phyloP scores from a whole-genome alignment of 495 filamentous ascomycete genomes.

The Xylaria palmicola region DNA sequence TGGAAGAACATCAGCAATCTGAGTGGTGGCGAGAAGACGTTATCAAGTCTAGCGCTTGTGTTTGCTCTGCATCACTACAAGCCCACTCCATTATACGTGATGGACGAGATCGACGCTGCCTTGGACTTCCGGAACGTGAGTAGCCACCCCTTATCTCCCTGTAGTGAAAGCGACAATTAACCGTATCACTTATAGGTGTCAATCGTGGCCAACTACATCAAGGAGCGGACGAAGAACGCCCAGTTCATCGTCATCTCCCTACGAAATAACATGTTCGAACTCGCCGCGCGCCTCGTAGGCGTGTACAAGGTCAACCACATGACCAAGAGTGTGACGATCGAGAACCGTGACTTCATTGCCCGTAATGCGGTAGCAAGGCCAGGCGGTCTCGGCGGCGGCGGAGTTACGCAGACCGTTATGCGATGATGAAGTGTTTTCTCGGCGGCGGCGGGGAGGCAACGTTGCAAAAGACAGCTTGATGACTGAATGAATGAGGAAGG shows the following conservation, averaged over 20 bases:
- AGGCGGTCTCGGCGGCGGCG: slow-evolving; percentile 5
- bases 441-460: no score
- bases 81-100: slow-evolving; percentile 95
- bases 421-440: neutral
- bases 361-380: slow-evolving; percentile 21
- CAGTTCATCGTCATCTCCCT: slow-evolving; percentile 99
- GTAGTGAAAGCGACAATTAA: neutral
- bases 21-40: slow-evolving; percentile 93
- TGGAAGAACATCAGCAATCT: slow-evolving; percentile 99
- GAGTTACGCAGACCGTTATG: slow-evolving; percentile 15
- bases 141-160: slow-evolving; percentile 14
- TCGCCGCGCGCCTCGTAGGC: slow-evolving; percentile 87
- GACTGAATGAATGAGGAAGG: slow-evolving; percentile 1
- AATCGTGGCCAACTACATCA: slow-evolving; percentile 98
- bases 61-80: slow-evolving; percentile 98
- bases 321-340: slow-evolving; percentile 96
- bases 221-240: slow-evolving; percentile 97
- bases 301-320: slow-evolving; percentile 99
- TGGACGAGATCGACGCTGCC: slow-evolving; percentile 99
- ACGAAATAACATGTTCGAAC: slow-evolving; percentile 99
- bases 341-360: slow-evolving; percentile 79
- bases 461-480: neutral
- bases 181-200: slow-evolving; percentile 63
- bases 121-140: slow-evolving; percentile 96
- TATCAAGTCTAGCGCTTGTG: slow-evolving; percentile 89